Evolutionary conservation across 2,329 filamentous ascomycete genomes (phyloP).

Genomic region (Cladosporium halotolerans): DNA sequence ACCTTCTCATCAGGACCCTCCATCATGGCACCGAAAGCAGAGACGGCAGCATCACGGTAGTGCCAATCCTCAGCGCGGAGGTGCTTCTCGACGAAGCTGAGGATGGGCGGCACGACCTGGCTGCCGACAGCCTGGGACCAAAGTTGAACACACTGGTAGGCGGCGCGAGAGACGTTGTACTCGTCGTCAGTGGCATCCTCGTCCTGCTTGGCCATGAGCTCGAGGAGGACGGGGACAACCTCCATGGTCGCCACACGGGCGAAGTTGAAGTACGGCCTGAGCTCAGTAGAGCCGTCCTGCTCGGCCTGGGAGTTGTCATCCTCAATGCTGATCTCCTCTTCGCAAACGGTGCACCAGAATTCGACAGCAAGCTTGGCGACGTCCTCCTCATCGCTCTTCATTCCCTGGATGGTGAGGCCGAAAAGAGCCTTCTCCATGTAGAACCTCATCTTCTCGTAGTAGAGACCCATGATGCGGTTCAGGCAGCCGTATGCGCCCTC

Average conservation of each 20-base stretch:
- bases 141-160: conserved; percentile 93
- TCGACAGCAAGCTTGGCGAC: conserved; percentile 97
- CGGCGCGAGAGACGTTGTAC: conserved; percentile 91
- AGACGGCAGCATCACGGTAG: conserved; percentile 87
- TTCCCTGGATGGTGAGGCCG: conserved; percentile 91
- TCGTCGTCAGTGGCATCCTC: conserved; percentile 95
- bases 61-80: conserved; percentile 91
- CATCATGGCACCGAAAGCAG: conserved; percentile 97
- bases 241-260: conserved; percentile 86
- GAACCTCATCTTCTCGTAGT: conserved; percentile 99
- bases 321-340: conserved; percentile 96
- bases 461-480: conserved; percentile 96
- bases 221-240: conserved; percentile 85
- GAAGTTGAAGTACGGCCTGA: conserved; percentile 93
- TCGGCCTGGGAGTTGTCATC: conserved; percentile 79
- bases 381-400: conserved; percentile 97
- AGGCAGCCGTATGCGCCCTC: conserved; percentile 94
- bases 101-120: conserved; percentile 76
- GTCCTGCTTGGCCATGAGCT: conserved; percentile 90
- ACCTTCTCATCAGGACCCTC: conserved; percentile 92
- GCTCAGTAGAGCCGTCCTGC: conserved; percentile 70
- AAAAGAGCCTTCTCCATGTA: conserved; percentile 99
- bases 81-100: conserved; percentile 86
- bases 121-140: conserved; percentile 88
- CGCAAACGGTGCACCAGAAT: conserved; percentile 99